Evolutionary conservation across 1,139 yeast species (phyloP).

Genomic region (Magnusiomyces magnusii): DNA sequence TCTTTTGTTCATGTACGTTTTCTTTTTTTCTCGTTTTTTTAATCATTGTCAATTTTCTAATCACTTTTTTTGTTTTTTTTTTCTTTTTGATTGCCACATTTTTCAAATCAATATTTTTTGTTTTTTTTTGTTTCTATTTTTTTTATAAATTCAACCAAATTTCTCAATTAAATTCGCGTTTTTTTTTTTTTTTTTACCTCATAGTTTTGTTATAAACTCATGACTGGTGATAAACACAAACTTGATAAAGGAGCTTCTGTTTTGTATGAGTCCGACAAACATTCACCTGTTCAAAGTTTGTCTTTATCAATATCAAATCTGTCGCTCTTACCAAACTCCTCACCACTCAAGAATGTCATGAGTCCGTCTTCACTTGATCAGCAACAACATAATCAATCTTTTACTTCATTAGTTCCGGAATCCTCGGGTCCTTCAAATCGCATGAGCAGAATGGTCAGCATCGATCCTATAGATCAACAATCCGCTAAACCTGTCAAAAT

Average conservation of each 20-base stretch:
- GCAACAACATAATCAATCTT: not conserved
- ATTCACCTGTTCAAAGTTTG: not conserved
- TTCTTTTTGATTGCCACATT: too few species aligned
- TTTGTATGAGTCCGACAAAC: not conserved
- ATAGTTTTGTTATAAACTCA: too few species aligned
- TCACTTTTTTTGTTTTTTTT: too few species aligned
- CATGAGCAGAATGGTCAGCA: constrained; percentile 1
- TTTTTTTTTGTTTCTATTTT: too few species aligned
- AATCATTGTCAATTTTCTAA: not conserved
- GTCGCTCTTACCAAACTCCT: not conserved
- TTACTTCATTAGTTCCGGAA: not conserved
- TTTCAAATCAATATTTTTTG: too few species aligned
- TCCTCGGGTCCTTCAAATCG: not conserved
- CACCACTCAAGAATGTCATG: not conserved
- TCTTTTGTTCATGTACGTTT: not conserved
- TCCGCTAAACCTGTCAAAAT: constrained; percentile 1
- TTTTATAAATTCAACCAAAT: too few species aligned
- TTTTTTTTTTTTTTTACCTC: too few species aligned
- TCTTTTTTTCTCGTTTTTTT: not conserved
- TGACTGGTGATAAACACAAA: not conserved
- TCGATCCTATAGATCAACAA: not conserved
- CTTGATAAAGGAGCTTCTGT: not conserved
- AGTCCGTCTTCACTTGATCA: not conserved
- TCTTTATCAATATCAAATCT: not conserved
- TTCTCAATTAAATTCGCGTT: too few species aligned